Conservation (phyloP, 2,329 filamentous ascomycete species). For the Trichoderma polysporum region DNA sequence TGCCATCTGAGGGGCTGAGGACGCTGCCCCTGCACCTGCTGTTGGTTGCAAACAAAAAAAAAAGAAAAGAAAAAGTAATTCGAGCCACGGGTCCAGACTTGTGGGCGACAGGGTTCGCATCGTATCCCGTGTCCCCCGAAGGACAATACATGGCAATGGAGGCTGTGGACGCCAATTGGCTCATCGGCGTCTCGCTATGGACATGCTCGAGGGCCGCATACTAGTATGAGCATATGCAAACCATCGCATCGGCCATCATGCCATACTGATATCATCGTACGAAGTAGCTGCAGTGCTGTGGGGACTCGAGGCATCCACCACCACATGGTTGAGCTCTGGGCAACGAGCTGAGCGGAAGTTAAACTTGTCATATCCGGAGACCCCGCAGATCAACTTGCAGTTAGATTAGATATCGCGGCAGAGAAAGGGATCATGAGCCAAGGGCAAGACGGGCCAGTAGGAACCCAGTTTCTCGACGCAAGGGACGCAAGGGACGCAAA, state of each 20-base stretch:
- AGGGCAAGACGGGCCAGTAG: neutral
- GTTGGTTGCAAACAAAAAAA: constrained; percentile 3
- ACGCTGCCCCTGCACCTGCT: neutral
- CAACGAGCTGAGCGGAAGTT: neutral
- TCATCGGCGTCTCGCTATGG: neutral
- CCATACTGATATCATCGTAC: neutral
- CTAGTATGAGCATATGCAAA: neutral
- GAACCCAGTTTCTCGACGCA: neutral
- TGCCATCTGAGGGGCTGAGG: neutral
- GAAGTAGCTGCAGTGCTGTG: neutral
- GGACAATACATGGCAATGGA: neutral
- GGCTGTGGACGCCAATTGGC: neutral
- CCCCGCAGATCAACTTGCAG: constrained; percentile 11
- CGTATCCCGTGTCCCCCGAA: neutral
- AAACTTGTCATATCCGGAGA: neutral
- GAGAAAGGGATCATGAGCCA: neutral
- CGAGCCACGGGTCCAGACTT: neutral
- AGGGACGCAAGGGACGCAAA: no score
- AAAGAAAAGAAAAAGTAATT: neutral
- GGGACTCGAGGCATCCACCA: constrained; percentile 8
- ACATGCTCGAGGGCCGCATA: neutral
- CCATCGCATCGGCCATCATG: neutral
- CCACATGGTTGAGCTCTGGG: constrained; percentile 9
- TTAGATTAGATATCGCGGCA: constrained; percentile 11
- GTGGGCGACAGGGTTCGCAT: neutral